Evolutionary conservation across 228 moss, liverwort and hornwort species (phyloP), one percentile per base, ranked within the genome.

Genomic region (Sphagnum fallax): DNA sequence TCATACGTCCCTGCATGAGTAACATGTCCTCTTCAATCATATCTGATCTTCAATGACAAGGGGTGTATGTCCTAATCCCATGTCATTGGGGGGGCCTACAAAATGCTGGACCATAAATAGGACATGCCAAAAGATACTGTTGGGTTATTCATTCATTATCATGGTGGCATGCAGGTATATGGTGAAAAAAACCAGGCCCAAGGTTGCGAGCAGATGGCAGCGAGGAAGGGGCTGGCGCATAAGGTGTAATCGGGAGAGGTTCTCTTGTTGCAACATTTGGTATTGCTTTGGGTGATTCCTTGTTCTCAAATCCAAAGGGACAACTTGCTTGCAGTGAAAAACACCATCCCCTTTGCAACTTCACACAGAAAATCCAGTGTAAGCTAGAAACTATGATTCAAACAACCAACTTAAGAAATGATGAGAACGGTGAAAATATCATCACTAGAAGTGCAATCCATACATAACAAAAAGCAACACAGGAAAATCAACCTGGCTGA

Each of bases 151-250:
- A 58, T 16, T n/a, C 62, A 32, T 32, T 1, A 32, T 32, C 32
- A 32, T 32, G 32, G 32, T 32, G 32, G 32, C 32, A 32, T 2
- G 32, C 32, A 32, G 32, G 32, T 32, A 32, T 1, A 32, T 32
- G 2, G 32, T 32, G 32, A 32, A 32, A 32, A 15, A 32, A 52
- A 91, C 91, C 91, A 49, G 82, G 84, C 59, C 91, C 91, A 61
- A 89, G 72, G 59, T 91, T 91, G 11, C 81, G 74, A 6, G 76
- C 65, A 50, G 81, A 81, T 16, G 82, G 79, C 70, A 82, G 77
- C 4, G 89, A 68, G 8, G 89, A 91, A 66, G 91, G 91, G 61
- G 89, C 89, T 48, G 87, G 87, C 10, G 84, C 77, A 63, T 89
- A 82, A 18, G 86, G 84, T 47, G 84, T 69, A 18, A 72, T 52